A percentile compares a stretch with the other conserved stretches of the same genome.
Evolutionary conservation across 169 alveolate species (phyloP).

Genomic region (Plasmodium gaboni): DNA sequence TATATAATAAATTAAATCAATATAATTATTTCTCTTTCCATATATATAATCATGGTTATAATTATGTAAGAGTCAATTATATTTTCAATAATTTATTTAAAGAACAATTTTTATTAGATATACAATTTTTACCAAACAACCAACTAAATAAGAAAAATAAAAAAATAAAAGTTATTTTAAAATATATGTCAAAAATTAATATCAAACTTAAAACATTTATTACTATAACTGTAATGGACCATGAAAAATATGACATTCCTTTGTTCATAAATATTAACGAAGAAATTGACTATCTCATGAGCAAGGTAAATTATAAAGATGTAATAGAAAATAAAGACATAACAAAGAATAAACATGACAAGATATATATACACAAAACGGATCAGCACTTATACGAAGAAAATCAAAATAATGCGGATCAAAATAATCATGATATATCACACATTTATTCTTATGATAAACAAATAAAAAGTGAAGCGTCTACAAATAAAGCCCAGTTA

Average conservation of each 20-base stretch:
- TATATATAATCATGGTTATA: slow-evolving; percentile 61
- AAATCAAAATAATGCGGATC: no score
- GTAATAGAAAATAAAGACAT: no score
- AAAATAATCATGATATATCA: no score
- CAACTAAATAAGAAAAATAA: slow-evolving; percentile 31
- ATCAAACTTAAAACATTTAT: slow-evolving; percentile 24
- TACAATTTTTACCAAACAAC: slow-evolving; percentile 27
- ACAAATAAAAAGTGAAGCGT: no score
- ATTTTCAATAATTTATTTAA: slow-evolving; percentile 18
- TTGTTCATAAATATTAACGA: slow-evolving; percentile 51
- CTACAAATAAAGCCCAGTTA: no score
- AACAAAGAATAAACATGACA: neutral
- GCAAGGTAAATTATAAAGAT: neutral
- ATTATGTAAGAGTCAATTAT: slow-evolving; percentile 37
- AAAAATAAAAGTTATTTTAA: slow-evolving; percentile 26
- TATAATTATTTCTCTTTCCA: slow-evolving; percentile 22
- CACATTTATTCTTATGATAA: no score
- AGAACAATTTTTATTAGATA: slow-evolving; percentile 28
- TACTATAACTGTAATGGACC: slow-evolving; percentile 30
- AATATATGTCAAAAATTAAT: slow-evolving; percentile 19
- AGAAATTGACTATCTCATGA: slow-evolving; percentile 38
- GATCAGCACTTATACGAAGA: no score
- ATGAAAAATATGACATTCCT: slow-evolving; percentile 45
- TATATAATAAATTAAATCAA: slow-evolving; percentile 45
- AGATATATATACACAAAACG: no score